Evolutionary conservation across 805 yeast genomes (phyloP), one percentile per base, ranked within the genome.

Genomic region (Zygotorulaspora danielsina): DNA sequence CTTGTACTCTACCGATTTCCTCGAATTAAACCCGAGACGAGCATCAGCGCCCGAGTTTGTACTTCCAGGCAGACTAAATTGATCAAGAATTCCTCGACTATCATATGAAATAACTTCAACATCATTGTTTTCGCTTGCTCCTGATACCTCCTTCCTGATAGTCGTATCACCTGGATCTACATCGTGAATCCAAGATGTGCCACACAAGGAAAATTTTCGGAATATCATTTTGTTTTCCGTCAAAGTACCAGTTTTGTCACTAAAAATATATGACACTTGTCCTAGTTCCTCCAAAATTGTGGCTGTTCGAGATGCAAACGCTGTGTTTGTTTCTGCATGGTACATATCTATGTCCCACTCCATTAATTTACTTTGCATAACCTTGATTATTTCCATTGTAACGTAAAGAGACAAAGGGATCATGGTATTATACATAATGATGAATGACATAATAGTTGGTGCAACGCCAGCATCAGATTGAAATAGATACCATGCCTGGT

Each of bases 261-360:
- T 84, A 60, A 93, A 93, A 3, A 93, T 75, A 57, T 90, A 89
- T 34, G 95, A 82, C 1, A 94, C 97, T 59, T 93, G 99, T 2
- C 99, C 99, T 52, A 93, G 69, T 63, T 93, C 98, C 59, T 93
- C 99, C 48, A 93, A 73, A 49, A 93, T 87, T 0, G 97, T 85
- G 0, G 97, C 96, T 0, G 97, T 89, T 58, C 90, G 80, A 0
- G 96, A 94, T 52, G 85, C 96, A 34, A 96, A 90, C 0, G 95
- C 96, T 0, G 96, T 93, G 54, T 93, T 78, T 6, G 87, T 74
- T 21, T 77, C 83, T 12, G 70, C 70, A 58, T 93, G 86, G 55
- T 90, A 93, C 96, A 93, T 87, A 63, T 94, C 97, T 34, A 93
- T 76, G 63, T 93, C 98, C 75, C 79, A 80, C 57, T 87, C 94